Base-by-base conservation (phyloP, 176 grass and related monocot genomes). In the Coix lacrymajobi region DNA sequence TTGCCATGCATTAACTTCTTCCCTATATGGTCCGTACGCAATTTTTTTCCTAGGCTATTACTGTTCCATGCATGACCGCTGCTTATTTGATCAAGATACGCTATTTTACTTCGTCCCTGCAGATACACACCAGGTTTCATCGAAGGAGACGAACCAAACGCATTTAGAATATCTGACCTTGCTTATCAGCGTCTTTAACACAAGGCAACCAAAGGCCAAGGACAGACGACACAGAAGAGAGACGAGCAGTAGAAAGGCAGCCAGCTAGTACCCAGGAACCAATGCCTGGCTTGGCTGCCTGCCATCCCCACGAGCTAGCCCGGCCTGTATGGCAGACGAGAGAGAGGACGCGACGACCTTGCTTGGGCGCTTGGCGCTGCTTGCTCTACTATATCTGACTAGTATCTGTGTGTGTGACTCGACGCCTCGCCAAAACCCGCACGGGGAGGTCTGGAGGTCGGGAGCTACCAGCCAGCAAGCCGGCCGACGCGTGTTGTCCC, bases 181-280 rank as follows among this genome's bases (percentile, higher is more conserved):
- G 45, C 41, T 7, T 38, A 86, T 37, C 69, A 57, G 38, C 31
- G 68, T 36, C 60, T 41, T 80, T 26, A 73, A 68, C 30, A 51
- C 58, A 48, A 26, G 56, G 56, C 71, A 39, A 34, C 79, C 79
- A 82, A 82, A 82, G 60, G 81, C 30, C 61, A 48, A 75, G 51
- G 71, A 79, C 77, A 81, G 52, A 75, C 32, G 82, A 81, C 77
- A 89, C 39, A 63, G 63, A 67, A 77, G 75, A 52, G 82, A 75
- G 75, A 88, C 36, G 52, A 80, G 62, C 16, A 48, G 43, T 65
- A 31, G 37, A 79, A 57, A 73, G 75, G 11, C 34, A 31, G 3
- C 40, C 44, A 16, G 41, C 76, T 73, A 25, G 13, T 26, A 83
- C 34, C 41, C 83, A 57, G 83, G 81, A 89, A 85, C 71, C 83